phyloP scores from a whole-genome alignment of 1,284 basidiomycete genomes.

The Ustilago lituana region DNA sequence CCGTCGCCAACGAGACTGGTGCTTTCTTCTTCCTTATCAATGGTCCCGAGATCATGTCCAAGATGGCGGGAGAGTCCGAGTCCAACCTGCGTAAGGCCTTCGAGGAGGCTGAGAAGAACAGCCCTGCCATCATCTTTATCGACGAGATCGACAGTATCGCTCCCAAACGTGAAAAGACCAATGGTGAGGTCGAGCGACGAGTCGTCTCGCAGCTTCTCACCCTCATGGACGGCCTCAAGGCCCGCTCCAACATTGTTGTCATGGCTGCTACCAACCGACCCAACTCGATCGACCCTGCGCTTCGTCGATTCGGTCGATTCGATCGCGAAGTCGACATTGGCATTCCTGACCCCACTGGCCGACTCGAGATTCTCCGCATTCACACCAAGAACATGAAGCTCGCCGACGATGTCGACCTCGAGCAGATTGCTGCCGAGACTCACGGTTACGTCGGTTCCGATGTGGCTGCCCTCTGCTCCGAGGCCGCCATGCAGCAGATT shows the following conservation, averaged over 20 bases:
- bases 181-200: slow-evolving; percentile 98
- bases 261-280: slow-evolving; percentile 99
- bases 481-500: slow-evolving; percentile 98
- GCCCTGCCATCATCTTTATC: slow-evolving; percentile 99
- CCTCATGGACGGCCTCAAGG: slow-evolving; percentile 98
- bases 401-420: slow-evolving; percentile 95
- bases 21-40: slow-evolving; percentile 99
- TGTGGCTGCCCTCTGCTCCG: slow-evolving; percentile 92
- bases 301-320: slow-evolving; percentile 97
- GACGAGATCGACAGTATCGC: slow-evolving; percentile 99
- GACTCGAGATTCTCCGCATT: slow-evolving; percentile 96
- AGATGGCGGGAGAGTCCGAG: slow-evolving; percentile 98
- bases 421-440: slow-evolving; percentile 96
- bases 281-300: slow-evolving; percentile 98
- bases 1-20: slow-evolving; percentile 98
- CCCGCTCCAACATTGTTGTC: slow-evolving; percentile 97
- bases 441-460: slow-evolving; percentile 99
- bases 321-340: slow-evolving; percentile 99
- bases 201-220: slow-evolving; percentile 98
- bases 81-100: slow-evolving; percentile 97
- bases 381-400: slow-evolving; percentile 99
- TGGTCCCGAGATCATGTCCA: slow-evolving; percentile 99
- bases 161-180: slow-evolving; percentile 99
- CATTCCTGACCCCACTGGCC: slow-evolving; percentile 97
- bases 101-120: slow-evolving; percentile 99